These are phyloP conservation scores for Arthrobotrys megalospora DNA, from an alignment of 2,329 filamentous ascomycete genomes.

Conservation along the genomic window DNA sequence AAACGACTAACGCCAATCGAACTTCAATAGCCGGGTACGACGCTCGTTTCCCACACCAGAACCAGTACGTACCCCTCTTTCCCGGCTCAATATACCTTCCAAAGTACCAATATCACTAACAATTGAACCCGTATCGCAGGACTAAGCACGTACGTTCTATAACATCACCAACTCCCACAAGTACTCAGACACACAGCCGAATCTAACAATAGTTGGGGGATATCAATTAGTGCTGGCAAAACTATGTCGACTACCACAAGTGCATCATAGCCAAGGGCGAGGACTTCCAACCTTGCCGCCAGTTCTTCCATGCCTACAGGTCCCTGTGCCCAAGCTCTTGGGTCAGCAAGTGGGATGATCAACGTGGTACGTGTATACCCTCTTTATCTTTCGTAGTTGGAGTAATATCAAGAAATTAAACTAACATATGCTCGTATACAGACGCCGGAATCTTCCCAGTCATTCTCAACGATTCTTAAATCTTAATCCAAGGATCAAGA, in stretches of 20 bases:
- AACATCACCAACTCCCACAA: neutral
- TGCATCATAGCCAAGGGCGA: slow-evolving; percentile 89
- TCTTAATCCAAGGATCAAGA: neutral
- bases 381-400: no score
- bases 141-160: slow-evolving; percentile 64
- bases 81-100: neutral
- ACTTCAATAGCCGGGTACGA: slow-evolving; percentile 82
- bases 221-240: slow-evolving; percentile 95
- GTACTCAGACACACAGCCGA: neutral
- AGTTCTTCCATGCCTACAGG: slow-evolving; percentile 98
- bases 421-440: slow-evolving; percentile 65
- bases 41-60: slow-evolving; percentile 98
- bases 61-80: slow-evolving; percentile 74
- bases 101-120: slow-evolving; percentile 1
- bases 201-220: neutral
- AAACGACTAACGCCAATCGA: slow-evolving; percentile 29
- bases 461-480: slow-evolving; percentile 74
- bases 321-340: slow-evolving; percentile 97
- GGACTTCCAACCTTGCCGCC: slow-evolving; percentile 64
- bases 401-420: slow-evolving; percentile 40
- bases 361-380: slow-evolving; percentile 79
- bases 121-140: slow-evolving; percentile 25
- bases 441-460: slow-evolving; percentile 79
- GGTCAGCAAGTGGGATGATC: slow-evolving; percentile 95
- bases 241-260: slow-evolving; percentile 99